Evolutionary conservation across 2,329 filamentous ascomycete species (phyloP), one percentile per base, ranked within the genome.

Genomic region (Leptographium procerum): DNA sequence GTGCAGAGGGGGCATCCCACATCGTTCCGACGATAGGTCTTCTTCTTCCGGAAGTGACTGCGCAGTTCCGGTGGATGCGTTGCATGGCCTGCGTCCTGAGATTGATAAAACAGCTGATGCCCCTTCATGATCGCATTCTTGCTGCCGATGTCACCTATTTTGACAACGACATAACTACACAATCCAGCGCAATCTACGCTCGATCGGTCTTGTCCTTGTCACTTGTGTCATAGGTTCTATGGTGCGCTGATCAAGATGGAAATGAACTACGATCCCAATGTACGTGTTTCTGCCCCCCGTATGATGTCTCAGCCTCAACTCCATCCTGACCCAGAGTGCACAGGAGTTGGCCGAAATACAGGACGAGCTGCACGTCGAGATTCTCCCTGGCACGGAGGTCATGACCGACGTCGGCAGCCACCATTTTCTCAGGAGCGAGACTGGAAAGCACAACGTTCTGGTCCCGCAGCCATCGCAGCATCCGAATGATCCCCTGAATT

Each of bases 381-480:
- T 71, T 64, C 70, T 70, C 57, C 67, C 68, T 6, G 70, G 69
- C 19, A 66, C 67, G 4, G 72, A 74, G 66, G 69, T 73, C 58
- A 74, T 74, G 72, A 67, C 64, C 43, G 71, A 87, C 72, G 76
- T 85, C 43, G 82, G 81, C 24, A 71, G 72, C 1, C 81, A 84
- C 68, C 83, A 85, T 67, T 86, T 86, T 64, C 81, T 86, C 65
- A 86, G 85, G 64, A 60, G 73, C 36, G 76, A 14, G n/a, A 14
- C 48, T 6, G 51, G 53, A 45, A n/a, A 16, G 3, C 51, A 78
- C 1, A 75, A 78, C 5, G 72, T 79, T 19, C 66, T 79, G 9
- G 69, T 78, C n/a, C 77, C 77, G 9, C 71, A 73, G 54, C 77
- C 77, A 0, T 75, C 73, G 26, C 69, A 72, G 48, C 72, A 78